Evolutionary conservation across 108 stramenopile genomes (phyloP).

Genomic region (Hondaea fermentalgiana): DNA sequence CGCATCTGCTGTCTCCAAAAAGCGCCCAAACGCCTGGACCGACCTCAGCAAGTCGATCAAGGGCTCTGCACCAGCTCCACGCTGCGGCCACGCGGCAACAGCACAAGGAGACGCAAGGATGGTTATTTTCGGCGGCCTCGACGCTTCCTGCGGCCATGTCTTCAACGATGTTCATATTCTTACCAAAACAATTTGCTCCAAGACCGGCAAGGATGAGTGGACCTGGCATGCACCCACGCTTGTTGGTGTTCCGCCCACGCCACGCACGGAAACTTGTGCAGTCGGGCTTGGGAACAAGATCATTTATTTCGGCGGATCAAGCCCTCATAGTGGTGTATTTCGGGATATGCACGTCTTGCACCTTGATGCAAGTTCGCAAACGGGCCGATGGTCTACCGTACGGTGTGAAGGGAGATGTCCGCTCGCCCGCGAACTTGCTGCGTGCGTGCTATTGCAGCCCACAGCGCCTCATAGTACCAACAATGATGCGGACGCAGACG

Average conservation of each 20-base stretch:
- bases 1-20: neutral
- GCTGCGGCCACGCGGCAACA: neutral
- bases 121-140: neutral
- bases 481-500: neutral
- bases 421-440: neutral
- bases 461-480: neutral
- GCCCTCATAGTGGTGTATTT: neutral
- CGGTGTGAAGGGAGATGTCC: neutral
- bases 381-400: neutral
- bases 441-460: neutral
- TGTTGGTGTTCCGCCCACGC: neutral
- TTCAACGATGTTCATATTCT: neutral
- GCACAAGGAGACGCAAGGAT: neutral
- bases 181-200: neutral
- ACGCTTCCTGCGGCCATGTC: neutral
- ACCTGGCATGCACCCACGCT: neutral
- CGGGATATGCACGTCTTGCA: constrained; percentile 5
- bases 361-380: neutral
- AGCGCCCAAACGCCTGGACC: neutral
- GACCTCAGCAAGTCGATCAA: neutral
- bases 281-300: neutral
- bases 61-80: neutral
- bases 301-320: neutral
- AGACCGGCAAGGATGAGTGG: neutral
- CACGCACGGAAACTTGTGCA: neutral